phyloP scores from a whole-genome alignment of 305 asterid genomes.

The Solanum hybrid region DNA sequence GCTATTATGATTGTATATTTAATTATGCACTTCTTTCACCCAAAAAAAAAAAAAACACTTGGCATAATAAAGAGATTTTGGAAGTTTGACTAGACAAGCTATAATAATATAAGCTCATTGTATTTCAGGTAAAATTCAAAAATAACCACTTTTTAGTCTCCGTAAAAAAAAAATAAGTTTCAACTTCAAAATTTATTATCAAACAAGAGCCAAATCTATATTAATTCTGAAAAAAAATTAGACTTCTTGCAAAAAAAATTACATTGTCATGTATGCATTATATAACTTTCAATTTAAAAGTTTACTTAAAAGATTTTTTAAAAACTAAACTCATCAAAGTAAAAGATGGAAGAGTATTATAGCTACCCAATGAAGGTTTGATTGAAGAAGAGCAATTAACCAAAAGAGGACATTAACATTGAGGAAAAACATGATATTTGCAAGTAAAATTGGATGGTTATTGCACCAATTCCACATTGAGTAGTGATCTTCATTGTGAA shows the following conservation, averaged over 20 bases:
- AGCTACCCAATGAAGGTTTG: slow-evolving; percentile 74
- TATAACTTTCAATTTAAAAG: not conserved
- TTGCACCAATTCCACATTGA: slow-evolving; percentile 65
- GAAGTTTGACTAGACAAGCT: not conserved
- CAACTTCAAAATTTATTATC: not conserved
- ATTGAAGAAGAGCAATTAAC: slow-evolving; percentile 53
- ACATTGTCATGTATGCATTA: too few relatives aligned
- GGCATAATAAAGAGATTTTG: too few relatives aligned
- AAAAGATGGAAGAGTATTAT: not conserved
- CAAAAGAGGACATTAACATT: slow-evolving; percentile 73
- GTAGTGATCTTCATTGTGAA: slow-evolving; percentile 5
- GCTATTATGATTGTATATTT: not conserved
- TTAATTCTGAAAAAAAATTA: not conserved
- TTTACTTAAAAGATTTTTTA: not conserved
- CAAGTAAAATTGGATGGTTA: slow-evolving; percentile 53
- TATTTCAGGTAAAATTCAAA: not conserved
- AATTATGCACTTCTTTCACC: not conserved
- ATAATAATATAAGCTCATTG: not conserved
- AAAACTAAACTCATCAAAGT: not conserved
- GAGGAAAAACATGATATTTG: slow-evolving; percentile 57
- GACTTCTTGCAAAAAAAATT: not conserved
- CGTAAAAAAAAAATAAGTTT: not conserved
- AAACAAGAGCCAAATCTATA: not conserved
- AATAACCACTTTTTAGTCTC: not conserved
- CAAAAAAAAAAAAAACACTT: not conserved